A percentile compares a stretch with the other conserved stretches of the same genome.
Conservation (phyloP, 345 rosid genomes). For the Passiflora organensis region DNA sequence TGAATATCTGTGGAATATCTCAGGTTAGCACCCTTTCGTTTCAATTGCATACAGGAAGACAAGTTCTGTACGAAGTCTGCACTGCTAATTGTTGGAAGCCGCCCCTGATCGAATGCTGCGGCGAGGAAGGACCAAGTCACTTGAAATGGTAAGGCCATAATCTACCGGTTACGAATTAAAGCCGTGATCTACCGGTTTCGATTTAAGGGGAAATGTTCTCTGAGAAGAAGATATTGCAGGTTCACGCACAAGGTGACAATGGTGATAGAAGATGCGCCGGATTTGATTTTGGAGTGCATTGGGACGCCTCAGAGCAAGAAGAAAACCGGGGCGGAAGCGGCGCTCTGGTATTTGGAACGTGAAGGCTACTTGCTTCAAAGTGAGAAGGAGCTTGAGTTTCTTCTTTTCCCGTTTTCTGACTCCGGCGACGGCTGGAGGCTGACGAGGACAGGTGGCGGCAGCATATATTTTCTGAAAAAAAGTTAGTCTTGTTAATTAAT, state of each 20-base stretch:
- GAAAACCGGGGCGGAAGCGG: conserved; percentile 76
- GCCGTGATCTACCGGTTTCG: too few relatives aligned
- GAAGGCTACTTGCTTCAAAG: conserved; percentile 34
- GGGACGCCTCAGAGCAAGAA: conserved; percentile 47
- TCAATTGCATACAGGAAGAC: conserved; percentile 44
- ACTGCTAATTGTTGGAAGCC: conserved; percentile 63
- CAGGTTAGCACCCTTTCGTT: conserved; percentile 29
- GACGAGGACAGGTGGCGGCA: too few relatives aligned
- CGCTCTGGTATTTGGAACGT: conserved; percentile 60
- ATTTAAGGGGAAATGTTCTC: too few relatives aligned
- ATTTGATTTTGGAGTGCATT: conserved; percentile 46
- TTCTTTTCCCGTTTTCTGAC: too few relatives aligned
- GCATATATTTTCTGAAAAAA: too few relatives aligned
- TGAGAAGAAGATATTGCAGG: conserved; percentile 31
- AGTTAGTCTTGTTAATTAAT: too few relatives aligned
- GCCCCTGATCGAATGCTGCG: conserved; percentile 61
- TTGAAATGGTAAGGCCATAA: conserved; percentile 51
- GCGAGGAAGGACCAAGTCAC: conserved; percentile 76
- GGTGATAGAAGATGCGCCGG: conserved; percentile 46
- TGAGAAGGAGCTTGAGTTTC: too few relatives aligned
- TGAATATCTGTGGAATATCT: neutral
- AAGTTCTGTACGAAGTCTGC: conserved; percentile 59
- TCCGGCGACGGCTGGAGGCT: too few relatives aligned
- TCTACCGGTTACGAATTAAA: too few relatives aligned
- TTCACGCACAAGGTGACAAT: conserved; percentile 57